phyloP scores from a whole-genome alignment of 176 grass and related monocot species.

The Carex scoparia region DNA sequence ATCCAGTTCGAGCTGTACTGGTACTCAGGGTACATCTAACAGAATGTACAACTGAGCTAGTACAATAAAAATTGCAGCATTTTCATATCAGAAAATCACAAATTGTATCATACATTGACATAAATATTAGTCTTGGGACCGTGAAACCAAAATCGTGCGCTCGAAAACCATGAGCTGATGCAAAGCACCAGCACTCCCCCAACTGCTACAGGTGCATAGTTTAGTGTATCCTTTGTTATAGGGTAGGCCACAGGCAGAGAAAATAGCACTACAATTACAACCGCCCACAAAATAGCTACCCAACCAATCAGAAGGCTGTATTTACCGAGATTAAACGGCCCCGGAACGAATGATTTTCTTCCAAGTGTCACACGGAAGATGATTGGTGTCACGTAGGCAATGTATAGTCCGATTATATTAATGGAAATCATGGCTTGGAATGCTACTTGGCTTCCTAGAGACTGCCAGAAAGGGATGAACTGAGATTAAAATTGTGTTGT shows the following conservation, averaged over 20 bases:
- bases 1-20: not conserved
- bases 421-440: constrained; percentile 79
- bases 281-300: constrained; percentile 49
- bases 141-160: constrained; percentile 58
- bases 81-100: not conserved
- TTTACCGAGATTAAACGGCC: constrained; percentile 49
- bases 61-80: not conserved
- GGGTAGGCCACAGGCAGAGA: constrained; percentile 69
- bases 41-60: not conserved
- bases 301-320: constrained; percentile 34
- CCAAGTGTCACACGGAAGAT: constrained; percentile 53
- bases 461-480: constrained; percentile 22
- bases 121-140: constrained; percentile 29
- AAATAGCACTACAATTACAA: constrained; percentile 52
- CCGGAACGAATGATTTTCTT: constrained; percentile 35
- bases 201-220: constrained; percentile 63
- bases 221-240: constrained; percentile 42
- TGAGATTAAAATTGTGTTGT: not conserved
- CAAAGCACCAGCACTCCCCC: constrained; percentile 48
- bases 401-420: constrained; percentile 36
- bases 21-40: not conserved
- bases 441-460: constrained; percentile 60
- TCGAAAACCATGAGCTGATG: constrained; percentile 33
- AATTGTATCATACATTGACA: not conserved
- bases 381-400: constrained; percentile 54